Conservation (phyloP, 1,284 basidiomycete species). For the Xerocomus nothofagi region DNA sequence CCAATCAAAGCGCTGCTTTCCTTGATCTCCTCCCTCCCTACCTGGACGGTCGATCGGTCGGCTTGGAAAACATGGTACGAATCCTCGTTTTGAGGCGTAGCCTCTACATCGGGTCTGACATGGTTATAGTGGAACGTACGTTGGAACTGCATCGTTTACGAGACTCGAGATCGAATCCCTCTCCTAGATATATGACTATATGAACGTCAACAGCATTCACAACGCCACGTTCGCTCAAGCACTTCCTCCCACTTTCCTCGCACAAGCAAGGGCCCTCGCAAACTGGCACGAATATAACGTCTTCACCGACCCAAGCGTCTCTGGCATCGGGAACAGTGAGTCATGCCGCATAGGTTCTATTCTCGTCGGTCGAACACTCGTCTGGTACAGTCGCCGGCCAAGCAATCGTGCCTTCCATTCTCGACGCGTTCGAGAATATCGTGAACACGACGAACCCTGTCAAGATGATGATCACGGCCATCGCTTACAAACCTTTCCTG, state of each 20-base stretch:
- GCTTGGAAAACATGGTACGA: conserved; percentile 64
- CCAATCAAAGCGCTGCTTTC: conserved; percentile 52
- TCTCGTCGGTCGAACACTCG: conserved; percentile 10
- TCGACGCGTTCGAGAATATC: conserved; percentile 60
- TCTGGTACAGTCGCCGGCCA: conserved; percentile 61
- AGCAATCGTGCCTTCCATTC: conserved; percentile 62
- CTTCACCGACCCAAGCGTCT: conserved; percentile 56
- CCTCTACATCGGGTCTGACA: conserved; percentile 8
- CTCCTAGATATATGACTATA: conserved; percentile 67
- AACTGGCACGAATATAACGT: conserved; percentile 76
- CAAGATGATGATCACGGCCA: conserved; percentile 63
- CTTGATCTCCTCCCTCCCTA: conserved; percentile 53
- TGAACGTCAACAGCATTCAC: conserved; percentile 74
- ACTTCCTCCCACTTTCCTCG: conserved; percentile 55
- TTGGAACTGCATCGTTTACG: neutral
- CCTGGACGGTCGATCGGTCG: conserved; percentile 56
- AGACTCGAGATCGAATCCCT: neutral
- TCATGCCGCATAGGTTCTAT: conserved; percentile 7
- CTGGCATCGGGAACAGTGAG: conserved; percentile 73
- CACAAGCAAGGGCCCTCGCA: conserved; percentile 64
- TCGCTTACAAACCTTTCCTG: conserved; percentile 83
- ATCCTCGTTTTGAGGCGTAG: neutral
- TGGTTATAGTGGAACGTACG: conserved; percentile 60
- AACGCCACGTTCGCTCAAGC: conserved; percentile 55
- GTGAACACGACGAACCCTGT: conserved; percentile 58